Evolutionary conservation across 176 grass and related monocot genomes (phyloP).

Genomic region (Eleusine indica): DNA sequence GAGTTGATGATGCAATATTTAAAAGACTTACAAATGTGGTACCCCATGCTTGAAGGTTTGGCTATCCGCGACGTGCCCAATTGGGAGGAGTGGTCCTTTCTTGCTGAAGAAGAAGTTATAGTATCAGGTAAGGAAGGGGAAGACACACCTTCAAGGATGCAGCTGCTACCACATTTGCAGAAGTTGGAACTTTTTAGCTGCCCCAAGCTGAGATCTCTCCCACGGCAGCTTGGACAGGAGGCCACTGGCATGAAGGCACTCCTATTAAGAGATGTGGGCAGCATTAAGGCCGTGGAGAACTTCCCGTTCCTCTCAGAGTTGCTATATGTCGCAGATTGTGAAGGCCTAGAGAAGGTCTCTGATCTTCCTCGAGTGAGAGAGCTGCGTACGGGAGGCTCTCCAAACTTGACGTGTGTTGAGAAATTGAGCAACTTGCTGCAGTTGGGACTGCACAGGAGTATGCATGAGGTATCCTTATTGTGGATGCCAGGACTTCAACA

Average conservation of each 20-base stretch:
- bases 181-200: background rate
- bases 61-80: background rate
- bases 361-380: background rate
- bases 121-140: background rate
- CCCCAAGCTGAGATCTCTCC: background rate
- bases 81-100: background rate
- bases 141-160: background rate
- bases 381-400: too few species aligned
- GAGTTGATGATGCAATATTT: too few species aligned
- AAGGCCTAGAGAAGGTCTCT: too few species aligned
- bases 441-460: too few species aligned
- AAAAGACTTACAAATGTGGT: background rate
- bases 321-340: too few species aligned
- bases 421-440: too few species aligned
- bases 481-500: too few species aligned
- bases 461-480: too few species aligned
- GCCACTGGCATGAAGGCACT: background rate
- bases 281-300: background rate
- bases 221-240: background rate
- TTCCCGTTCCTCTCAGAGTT: too few species aligned
- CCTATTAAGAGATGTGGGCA: background rate
- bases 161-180: background rate
- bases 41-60: conserved; percentile 23
- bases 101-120: background rate
- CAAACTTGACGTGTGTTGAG: too few species aligned